These are phyloP conservation scores for Globisporangium emineosum DNA, from an alignment of 352 stramenopile genomes.

Conservation along the genomic window DNA sequence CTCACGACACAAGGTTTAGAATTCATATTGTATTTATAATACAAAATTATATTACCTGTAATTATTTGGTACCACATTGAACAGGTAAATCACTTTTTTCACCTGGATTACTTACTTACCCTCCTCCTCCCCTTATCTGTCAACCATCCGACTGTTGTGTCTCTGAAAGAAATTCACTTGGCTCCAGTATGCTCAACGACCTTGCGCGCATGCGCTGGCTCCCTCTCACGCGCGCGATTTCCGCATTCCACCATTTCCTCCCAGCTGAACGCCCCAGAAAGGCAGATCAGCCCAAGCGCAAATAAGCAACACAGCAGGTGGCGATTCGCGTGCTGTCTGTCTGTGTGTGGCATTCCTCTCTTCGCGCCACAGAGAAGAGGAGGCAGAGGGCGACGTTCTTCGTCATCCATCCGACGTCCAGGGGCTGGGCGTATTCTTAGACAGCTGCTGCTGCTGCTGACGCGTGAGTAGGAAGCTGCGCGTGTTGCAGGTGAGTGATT, in stretches of 20 bases:
- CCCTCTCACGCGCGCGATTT: background rate
- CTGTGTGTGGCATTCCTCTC: background rate
- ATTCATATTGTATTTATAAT: background rate
- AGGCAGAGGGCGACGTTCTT: background rate
- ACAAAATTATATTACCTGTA: background rate
- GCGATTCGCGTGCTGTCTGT: background rate
- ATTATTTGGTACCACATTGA: background rate
- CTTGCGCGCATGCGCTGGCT: background rate
- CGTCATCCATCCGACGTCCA: background rate
- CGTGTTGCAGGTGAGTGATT: background rate
- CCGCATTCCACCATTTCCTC: conserved; percentile 5
- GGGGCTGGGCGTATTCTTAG: background rate
- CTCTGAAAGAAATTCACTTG: background rate
- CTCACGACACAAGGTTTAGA: background rate
- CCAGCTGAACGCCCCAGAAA: conserved; percentile 4
- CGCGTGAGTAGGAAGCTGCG: background rate
- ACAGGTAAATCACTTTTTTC: background rate
- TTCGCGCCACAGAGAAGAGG: background rate
- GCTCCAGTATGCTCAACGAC: background rate
- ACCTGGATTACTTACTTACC: background rate
- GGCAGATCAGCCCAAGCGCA: background rate
- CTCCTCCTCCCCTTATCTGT: background rate
- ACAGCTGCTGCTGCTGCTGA: conserved; percentile 1
- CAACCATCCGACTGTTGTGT: background rate
- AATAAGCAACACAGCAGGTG: background rate